Base-by-base conservation (phyloP, 768 basidiomycete genomes). In the Hebeloma cylindrosporum region DNA sequence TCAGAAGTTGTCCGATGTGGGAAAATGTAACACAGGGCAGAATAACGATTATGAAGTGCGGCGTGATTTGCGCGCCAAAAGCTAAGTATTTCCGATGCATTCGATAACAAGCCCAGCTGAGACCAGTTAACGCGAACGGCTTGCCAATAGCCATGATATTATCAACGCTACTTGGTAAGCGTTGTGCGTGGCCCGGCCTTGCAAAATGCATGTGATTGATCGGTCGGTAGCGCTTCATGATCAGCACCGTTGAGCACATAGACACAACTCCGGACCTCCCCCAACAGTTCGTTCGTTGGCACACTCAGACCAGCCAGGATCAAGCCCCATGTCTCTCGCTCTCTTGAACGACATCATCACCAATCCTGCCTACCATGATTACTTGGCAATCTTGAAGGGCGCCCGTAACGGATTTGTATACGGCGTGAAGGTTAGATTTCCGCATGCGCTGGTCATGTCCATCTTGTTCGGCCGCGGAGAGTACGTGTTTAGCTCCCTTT, bases 381-480 rank as follows among this genome's bases (percentile, higher is more conserved):
- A 88, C 57, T 79, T 98, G 33, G 88, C 91, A 18, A 86, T 99
- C 57, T 67, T 98, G 61, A 99, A 99, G 64, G 95, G 96, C 32
- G 89, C 92, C 23, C 79, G 91, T 30, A 93, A 93, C 60, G 92
- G 92, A 4, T 78, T 92, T 48, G 87, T 93, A 7, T 93, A 93
- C 56, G 91, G 91, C 27, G 87, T 85, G 55, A 92, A 93, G 68
- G 86, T 95, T 51, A 73, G 93, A 31, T 94, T 95, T 58, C 95
- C 95, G 28, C 95, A 98, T 77, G 95, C 95, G 1, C 71, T 98
- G 21, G 85, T 98, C 38, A 97, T 97, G 94, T 88, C 93, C 17
- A 79, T 96, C 48, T 72, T 98, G 30, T 98, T 97, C 59, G 92
- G 93, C 23, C 79, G 85, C 36, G 93, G 93, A 71, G 80, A 88